A percentile compares a stretch with the other conserved stretches of the same genome.
Evolutionary conservation across 1,284 basidiomycete species (phyloP).

Genomic region (Heterobasidion annosum): DNA sequence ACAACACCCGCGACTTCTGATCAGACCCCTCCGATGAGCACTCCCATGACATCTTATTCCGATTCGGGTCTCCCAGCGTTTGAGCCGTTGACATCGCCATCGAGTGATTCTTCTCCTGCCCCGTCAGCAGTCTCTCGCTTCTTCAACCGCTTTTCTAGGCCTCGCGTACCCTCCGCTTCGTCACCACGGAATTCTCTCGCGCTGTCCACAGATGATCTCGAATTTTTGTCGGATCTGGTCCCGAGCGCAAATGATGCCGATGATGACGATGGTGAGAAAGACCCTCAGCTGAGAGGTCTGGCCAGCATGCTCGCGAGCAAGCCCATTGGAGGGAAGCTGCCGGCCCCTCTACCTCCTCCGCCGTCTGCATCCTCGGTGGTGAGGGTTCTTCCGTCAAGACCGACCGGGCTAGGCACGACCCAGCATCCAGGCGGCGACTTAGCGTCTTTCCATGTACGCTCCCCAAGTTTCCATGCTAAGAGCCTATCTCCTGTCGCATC

Average conservation of each 20-base stretch:
- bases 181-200: constrained; percentile 42
- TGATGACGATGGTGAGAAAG: constrained; percentile 27
- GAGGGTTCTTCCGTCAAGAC: not conserved
- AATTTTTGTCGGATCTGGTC: constrained; percentile 67
- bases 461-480: constrained; percentile 40
- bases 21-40: not conserved
- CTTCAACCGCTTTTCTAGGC: constrained; percentile 55
- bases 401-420: not conserved
- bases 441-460: constrained; percentile 73
- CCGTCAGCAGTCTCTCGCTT: constrained; percentile 64
- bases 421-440: constrained; percentile 38
- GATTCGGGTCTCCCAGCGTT: constrained; percentile 15
- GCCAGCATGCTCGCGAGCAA: constrained; percentile 27
- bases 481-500: constrained; percentile 16
- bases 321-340: constrained; percentile 2
- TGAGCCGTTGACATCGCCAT: constrained; percentile 9
- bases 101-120: constrained; percentile 8
- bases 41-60: constrained; percentile 10
- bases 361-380: constrained; percentile 13
- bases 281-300: constrained; percentile 23
- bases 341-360: constrained; percentile 13
- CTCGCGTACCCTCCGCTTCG: constrained; percentile 24
- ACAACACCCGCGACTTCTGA: not conserved
- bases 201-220: constrained; percentile 62
- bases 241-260: constrained; percentile 40